phyloP scores from a whole-genome alignment of 1,284 basidiomycete genomes.

The Lignosus rhinocerotis region DNA sequence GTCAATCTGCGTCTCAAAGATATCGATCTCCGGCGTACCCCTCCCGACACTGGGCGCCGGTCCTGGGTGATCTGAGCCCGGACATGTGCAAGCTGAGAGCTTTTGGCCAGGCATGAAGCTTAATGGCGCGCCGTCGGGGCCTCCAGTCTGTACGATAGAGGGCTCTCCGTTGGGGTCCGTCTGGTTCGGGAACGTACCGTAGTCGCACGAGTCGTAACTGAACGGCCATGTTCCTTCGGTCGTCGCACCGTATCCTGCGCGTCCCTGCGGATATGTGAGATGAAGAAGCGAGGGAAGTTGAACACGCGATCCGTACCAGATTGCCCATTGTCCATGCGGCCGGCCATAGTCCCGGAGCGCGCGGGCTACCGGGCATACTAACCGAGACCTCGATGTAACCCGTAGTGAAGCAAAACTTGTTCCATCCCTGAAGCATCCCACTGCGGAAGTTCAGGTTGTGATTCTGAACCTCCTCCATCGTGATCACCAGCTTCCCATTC shows the following conservation, averaged over 20 bases:
- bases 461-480: slow-evolving; percentile 58
- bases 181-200: slow-evolving; percentile 86
- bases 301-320: slow-evolving; percentile 35
- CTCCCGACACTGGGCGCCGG: slow-evolving; percentile 52
- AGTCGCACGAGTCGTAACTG: slow-evolving; percentile 79
- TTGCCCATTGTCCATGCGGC: slow-evolving; percentile 53
- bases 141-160: slow-evolving; percentile 50
- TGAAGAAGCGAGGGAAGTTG: slow-evolving; percentile 34
- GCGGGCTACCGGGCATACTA: slow-evolving; percentile 75
- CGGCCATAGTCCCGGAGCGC: slow-evolving; percentile 74
- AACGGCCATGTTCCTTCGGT: slow-evolving; percentile 75
- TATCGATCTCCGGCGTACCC: slow-evolving; percentile 66
- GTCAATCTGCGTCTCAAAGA: slow-evolving; percentile 61
- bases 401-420: slow-evolving; percentile 92
- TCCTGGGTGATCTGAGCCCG: slow-evolving; percentile 64
- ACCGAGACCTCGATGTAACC: slow-evolving; percentile 85
- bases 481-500: slow-evolving; percentile 77
- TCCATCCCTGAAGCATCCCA: slow-evolving; percentile 84
- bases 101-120: slow-evolving; percentile 59
- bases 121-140: slow-evolving; percentile 41
- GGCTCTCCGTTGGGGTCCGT: slow-evolving; percentile 57
- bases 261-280: slow-evolving; percentile 41
- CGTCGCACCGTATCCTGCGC: slow-evolving; percentile 61
- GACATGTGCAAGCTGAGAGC: slow-evolving; percentile 55
- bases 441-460: slow-evolving; percentile 81